phyloP scores from a whole-genome alignment of 108 stramenopile genomes.

The Nitzschia sp. region DNA sequence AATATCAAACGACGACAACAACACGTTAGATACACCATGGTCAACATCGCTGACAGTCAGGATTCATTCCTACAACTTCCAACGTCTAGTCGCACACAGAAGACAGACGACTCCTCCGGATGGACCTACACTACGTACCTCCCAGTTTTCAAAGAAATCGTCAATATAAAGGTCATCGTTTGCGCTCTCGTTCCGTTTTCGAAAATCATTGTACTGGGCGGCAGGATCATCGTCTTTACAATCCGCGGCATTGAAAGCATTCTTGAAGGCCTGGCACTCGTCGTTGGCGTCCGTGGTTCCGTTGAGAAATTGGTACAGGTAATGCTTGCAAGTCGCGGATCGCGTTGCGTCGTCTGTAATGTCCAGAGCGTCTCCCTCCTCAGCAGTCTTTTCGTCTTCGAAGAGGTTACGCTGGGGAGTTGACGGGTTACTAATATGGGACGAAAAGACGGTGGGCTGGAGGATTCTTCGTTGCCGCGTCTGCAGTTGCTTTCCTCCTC shows the following conservation, averaged over 20 bases:
- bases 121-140: not conserved
- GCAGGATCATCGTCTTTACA: conserved; percentile 41
- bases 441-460: not conserved
- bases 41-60: too few species aligned
- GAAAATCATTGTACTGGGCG: not conserved
- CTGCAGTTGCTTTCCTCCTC: not conserved
- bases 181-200: not conserved
- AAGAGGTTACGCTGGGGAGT: not conserved
- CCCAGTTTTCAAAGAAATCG: conserved; percentile 73
- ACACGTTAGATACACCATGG: too few species aligned
- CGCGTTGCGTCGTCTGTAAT: conserved; percentile 29
- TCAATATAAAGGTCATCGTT: conserved; percentile 53
- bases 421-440: too few species aligned
- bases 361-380: not conserved
- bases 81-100: too few species aligned
- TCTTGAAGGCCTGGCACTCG: conserved; percentile 76
- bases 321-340: conserved; percentile 63
- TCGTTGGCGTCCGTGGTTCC: conserved; percentile 86
- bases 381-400: not conserved
- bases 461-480: not conserved
- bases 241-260: conserved; percentile 71
- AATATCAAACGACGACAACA: too few species aligned
- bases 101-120: not conserved
- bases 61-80: too few species aligned
- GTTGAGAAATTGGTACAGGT: conserved; percentile 72